Evolutionary conservation across 2,329 filamentous ascomycete genomes (phyloP).

Genomic region (Diplodia mutila): DNA sequence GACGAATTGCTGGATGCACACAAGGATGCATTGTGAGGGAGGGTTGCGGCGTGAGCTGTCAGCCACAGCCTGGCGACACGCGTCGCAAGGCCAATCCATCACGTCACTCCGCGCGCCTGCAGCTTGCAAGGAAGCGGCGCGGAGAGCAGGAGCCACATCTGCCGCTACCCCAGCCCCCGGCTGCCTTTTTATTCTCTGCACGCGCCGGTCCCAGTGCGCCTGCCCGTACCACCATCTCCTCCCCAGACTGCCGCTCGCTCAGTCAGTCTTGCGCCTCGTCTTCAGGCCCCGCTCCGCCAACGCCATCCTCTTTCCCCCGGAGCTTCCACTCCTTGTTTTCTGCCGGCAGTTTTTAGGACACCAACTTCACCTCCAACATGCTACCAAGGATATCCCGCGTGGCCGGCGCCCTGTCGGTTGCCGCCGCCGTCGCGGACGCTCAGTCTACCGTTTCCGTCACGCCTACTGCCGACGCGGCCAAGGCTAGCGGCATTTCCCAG

Average conservation of each 20-base stretch:
- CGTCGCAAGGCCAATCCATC: constrained; percentile 20
- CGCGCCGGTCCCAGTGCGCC: not conserved
- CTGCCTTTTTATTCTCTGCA: constrained; percentile 6
- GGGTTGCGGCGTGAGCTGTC: constrained; percentile 10
- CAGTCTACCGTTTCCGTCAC: constrained; percentile 40
- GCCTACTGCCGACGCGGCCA: constrained; percentile 35
- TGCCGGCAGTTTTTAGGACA: constrained; percentile 16
- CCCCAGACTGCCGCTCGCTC: constrained; percentile 9
- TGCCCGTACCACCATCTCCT: not conserved
- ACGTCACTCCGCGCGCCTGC: constrained; percentile 17
- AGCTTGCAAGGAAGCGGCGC: constrained; percentile 16
- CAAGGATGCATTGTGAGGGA: not conserved
- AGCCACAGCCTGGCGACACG: constrained; percentile 17
- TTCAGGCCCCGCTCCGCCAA: not conserved
- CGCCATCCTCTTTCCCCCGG: not conserved
- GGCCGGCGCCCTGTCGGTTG: constrained; percentile 5
- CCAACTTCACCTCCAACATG: not conserved
- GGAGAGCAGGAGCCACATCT: not conserved
- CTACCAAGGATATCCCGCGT: constrained; percentile 7
- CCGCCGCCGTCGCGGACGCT: constrained; percentile 27
- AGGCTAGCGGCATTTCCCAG: constrained; percentile 28
- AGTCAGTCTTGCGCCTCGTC: not conserved
- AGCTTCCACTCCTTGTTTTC: constrained; percentile 1
- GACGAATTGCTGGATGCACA: not conserved
- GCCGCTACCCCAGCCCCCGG: constrained; percentile 2